Percentiles rank a stretch among this genome's conserved stretches.
Evolutionary conservation across 176 grass and related monocot species (phyloP).

Genomic region (Eleusine coracana): DNA sequence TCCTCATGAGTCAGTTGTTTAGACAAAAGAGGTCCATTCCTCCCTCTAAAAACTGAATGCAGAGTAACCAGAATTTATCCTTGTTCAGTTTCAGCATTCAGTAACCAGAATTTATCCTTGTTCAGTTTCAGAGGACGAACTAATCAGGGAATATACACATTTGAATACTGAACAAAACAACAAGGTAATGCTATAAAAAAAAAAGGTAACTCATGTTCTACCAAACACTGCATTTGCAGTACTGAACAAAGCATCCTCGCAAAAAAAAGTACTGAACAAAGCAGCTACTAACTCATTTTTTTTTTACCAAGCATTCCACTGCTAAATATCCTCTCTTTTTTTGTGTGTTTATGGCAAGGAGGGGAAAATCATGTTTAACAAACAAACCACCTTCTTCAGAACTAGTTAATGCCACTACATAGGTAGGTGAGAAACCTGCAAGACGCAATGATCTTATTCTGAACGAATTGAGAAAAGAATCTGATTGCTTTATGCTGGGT

Average conservation of each 20-base stretch:
- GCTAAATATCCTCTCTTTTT: background rate
- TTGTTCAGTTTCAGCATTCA: background rate
- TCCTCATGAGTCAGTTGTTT: background rate
- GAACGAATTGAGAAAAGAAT: background rate
- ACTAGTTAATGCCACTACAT: background rate
- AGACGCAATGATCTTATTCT: background rate
- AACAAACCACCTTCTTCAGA: background rate
- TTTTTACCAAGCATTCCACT: constrained; percentile 2
- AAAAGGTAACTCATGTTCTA: background rate
- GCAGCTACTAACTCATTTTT: background rate
- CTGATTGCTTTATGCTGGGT: background rate
- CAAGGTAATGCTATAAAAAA: background rate
- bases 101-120: background rate
- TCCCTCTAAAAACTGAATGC: background rate
- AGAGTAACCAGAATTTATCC: background rate
- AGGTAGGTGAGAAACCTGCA: background rate
- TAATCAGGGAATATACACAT: background rate
- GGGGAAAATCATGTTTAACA: background rate
- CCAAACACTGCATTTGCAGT: background rate
- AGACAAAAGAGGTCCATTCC: background rate
- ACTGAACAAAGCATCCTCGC: background rate
- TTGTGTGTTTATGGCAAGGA: background rate
- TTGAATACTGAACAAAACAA: background rate
- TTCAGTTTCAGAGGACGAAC: background rate
- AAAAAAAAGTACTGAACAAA: background rate